Conservation (phyloP, 441 rosid species). For the Brassica hybrid region DNA sequence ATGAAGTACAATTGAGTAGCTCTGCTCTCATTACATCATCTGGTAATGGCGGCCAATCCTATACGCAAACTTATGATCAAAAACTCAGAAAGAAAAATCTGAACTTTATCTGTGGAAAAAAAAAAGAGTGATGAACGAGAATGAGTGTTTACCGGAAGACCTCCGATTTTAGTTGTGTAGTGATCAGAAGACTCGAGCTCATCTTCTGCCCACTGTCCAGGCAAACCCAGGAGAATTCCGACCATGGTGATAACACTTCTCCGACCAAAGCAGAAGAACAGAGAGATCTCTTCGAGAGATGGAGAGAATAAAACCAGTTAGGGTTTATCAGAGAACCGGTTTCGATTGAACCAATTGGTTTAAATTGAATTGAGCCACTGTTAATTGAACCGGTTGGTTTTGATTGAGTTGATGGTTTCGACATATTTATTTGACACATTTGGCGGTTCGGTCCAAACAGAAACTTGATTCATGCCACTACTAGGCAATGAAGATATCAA, state of each 20-base stretch:
- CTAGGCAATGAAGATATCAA: background rate
- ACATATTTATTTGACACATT: background rate
- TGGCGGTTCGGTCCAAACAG: background rate
- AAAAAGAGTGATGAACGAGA: background rate
- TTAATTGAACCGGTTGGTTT: background rate
- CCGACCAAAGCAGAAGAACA: background rate
- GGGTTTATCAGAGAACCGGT: background rate
- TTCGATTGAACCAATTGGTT: background rate
- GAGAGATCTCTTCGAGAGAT: background rate
- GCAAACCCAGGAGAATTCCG: conserved; percentile 63
- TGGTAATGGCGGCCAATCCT: conserved; percentile 92
- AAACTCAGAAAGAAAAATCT: background rate
- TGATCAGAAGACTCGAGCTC: conserved; percentile 73
- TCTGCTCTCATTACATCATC: conserved; percentile 42
- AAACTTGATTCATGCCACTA: background rate
- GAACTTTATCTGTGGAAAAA: background rate
- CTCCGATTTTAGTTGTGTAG: conserved; percentile 82
- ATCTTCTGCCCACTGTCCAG: conserved; percentile 84
- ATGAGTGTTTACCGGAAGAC: conserved; percentile 64
- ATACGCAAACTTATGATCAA: background rate
- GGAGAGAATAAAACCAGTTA: background rate
- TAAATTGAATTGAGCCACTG: background rate
- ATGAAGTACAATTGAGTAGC: conserved; percentile 55
- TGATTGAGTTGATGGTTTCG: background rate
- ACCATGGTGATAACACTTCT: conserved; percentile 41